These are phyloP conservation scores for Aspergillus conjunctus DNA, from an alignment of 495 filamentous ascomycete genomes.

Conservation along the genomic window DNA sequence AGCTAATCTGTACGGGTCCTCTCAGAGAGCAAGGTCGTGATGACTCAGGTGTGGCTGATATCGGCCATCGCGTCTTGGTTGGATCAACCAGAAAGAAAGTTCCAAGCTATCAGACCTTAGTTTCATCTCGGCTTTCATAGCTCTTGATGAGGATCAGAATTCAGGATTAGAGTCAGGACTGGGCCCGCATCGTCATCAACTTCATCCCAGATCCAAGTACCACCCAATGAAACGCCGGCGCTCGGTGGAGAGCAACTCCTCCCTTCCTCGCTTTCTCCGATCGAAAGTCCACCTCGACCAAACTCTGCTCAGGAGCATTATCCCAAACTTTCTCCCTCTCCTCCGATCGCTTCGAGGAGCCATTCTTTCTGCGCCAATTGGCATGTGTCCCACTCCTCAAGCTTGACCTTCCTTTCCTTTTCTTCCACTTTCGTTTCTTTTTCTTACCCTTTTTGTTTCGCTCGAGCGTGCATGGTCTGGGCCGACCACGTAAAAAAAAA, in stretches of 20 bases:
- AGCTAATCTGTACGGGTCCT: too few species aligned
- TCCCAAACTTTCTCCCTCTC: slow-evolving; percentile 1
- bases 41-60: neutral
- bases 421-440: slow-evolving; percentile 9
- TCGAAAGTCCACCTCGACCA: slow-evolving; percentile 3
- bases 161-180: neutral
- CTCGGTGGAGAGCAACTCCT: slow-evolving; percentile 2
- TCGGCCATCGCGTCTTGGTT: slow-evolving; percentile 1
- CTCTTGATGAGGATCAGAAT: neutral
- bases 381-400: slow-evolving; percentile 23
- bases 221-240: neutral
- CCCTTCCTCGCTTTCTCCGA: neutral
- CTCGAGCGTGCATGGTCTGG: neutral
- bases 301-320: slow-evolving; percentile 6
- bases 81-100: slow-evolving; percentile 3
- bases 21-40: too few species aligned
- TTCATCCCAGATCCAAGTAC: slow-evolving; percentile 6
- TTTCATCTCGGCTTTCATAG: neutral
- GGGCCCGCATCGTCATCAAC: slow-evolving; percentile 13
- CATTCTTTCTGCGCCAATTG: slow-evolving; percentile 15
- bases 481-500: neutral
- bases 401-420: slow-evolving; percentile 13
- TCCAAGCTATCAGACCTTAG: neutral
- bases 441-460: slow-evolving; percentile 11
- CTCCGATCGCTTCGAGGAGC: slow-evolving; percentile 2